Percentiles rank a stretch among this genome's conserved stretches.
Conservation (phyloP, 192 early-diverging fungal genomes). For the Rhizoclosmatium globosum region DNA sequence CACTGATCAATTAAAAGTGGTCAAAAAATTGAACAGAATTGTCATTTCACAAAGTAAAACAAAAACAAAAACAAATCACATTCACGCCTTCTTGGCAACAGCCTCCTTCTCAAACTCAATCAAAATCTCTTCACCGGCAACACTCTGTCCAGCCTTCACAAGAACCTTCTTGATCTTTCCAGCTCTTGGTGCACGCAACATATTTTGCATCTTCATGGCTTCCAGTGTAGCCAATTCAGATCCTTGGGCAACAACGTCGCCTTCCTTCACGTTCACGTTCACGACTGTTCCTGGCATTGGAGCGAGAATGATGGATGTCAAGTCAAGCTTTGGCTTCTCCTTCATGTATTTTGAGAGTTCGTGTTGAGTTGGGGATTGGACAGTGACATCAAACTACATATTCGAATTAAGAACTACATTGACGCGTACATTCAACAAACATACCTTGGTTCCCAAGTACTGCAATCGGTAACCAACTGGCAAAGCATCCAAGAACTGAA, state of each 20-base stretch:
- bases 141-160: conserved; percentile 75
- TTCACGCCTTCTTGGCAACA: conserved; percentile 2
- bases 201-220: conserved; percentile 97
- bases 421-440: background rate
- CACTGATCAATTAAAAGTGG: too few species aligned
- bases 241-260: conserved; percentile 83
- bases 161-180: conserved; percentile 82
- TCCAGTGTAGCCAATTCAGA: conserved; percentile 87
- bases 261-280: conserved; percentile 79
- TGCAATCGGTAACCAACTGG: conserved; percentile 84
- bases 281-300: conserved; percentile 95
- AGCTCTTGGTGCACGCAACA: conserved; percentile 77
- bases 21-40: too few species aligned
- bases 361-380: conserved; percentile 69
- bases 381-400: conserved; percentile 70
- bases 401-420: background rate
- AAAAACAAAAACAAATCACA: background rate
- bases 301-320: conserved; percentile 75
- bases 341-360: conserved; percentile 76
- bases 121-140: conserved; percentile 74
- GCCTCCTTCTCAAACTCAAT: conserved; percentile 37
- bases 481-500: conserved; percentile 78
- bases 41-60: too few species aligned
- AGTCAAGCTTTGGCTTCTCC: conserved; percentile 76
- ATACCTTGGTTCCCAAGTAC: conserved; percentile 76